phyloP scores from a whole-genome alignment of 2,329 filamentous ascomycete genomes.

The Colletotrichum abscissum region DNA sequence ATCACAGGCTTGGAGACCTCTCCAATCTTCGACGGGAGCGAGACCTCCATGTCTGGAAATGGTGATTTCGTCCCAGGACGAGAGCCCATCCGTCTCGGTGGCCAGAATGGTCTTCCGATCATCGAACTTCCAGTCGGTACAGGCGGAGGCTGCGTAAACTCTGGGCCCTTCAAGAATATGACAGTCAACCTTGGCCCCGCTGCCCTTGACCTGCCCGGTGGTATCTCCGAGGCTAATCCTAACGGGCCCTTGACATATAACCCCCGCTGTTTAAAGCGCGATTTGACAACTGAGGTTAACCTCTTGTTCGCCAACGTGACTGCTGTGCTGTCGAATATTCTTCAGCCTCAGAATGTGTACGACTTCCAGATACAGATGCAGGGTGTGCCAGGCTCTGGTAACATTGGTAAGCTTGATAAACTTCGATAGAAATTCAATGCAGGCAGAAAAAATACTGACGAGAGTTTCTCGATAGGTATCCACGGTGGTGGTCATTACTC shows the following conservation, averaged over 20 bases:
- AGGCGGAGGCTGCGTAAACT: constrained; percentile 66
- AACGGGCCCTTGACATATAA: constrained; percentile 49
- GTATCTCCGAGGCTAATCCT: constrained; percentile 35
- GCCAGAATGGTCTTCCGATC: constrained; percentile 40
- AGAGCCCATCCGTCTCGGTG: constrained; percentile 41
- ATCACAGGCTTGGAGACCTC: constrained; percentile 49
- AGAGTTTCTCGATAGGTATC: constrained; percentile 37
- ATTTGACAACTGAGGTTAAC: constrained; percentile 43
- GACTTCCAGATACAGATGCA: constrained; percentile 60
- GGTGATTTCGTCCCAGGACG: constrained; percentile 46
- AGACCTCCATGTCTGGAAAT: constrained; percentile 56
- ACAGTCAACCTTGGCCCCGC: constrained; percentile 54
- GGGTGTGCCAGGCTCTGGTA: constrained; percentile 43
- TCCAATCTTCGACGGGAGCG: constrained; percentile 61
- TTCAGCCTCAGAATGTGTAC: constrained; percentile 46
- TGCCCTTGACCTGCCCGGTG: constrained; percentile 43
- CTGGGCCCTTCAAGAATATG: constrained; percentile 60
- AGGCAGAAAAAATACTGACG: background rate
- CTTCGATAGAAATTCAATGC: constrained; percentile 32
- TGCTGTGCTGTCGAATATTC: constrained; percentile 51
- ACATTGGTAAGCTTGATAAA: constrained; percentile 36
- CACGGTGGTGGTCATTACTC: constrained; percentile 33
- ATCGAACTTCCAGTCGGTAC: constrained; percentile 55
- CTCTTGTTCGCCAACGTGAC: constrained; percentile 40
- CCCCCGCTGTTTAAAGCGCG: constrained; percentile 55